phyloP scores from a whole-genome alignment of 2,329 filamentous ascomycete species.

The Amauroascus niger region DNA sequence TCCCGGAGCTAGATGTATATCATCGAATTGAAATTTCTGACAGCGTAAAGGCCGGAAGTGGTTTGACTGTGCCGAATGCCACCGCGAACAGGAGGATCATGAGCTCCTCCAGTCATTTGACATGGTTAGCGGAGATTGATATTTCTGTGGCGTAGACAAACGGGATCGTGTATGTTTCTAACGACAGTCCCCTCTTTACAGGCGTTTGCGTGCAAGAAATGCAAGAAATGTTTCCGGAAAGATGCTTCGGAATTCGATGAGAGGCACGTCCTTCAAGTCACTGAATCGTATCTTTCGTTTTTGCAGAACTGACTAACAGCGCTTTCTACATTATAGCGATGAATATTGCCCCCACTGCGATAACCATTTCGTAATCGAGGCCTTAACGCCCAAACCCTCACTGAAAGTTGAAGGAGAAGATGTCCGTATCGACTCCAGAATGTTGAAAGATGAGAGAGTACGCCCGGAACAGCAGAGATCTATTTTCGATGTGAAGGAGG shows the following conservation, averaged over 20 bases:
- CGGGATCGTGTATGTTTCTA: not conserved
- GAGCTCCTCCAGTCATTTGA: slow-evolving; percentile 66
- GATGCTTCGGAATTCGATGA: slow-evolving; percentile 88
- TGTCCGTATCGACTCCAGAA: slow-evolving; percentile 68
- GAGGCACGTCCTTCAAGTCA: slow-evolving; percentile 35
- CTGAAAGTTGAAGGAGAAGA: slow-evolving; percentile 88
- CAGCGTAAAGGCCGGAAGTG: slow-evolving; percentile 66
- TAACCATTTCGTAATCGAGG: slow-evolving; percentile 94
- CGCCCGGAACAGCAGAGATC: slow-evolving; percentile 50
- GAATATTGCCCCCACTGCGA: slow-evolving; percentile 99
- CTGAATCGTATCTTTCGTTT: not conserved
- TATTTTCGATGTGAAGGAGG: slow-evolving; percentile 67
- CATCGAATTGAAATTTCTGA: not conserved
- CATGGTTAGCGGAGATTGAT: slow-evolving; percentile 49
- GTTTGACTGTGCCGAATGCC: slow-evolving; percentile 98
- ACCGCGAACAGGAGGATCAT: slow-evolving; percentile 70
- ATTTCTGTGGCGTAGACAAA: not conserved
- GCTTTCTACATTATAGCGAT: slow-evolving; percentile 47
- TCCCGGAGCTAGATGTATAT: not conserved
- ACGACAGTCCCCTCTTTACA: slow-evolving; percentile 14
- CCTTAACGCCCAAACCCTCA: slow-evolving; percentile 68
- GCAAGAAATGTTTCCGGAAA: slow-evolving; percentile 95
- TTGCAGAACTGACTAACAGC: not conserved
- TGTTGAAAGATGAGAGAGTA: slow-evolving; percentile 84
- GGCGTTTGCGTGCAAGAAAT: slow-evolving; percentile 94